These are phyloP conservation scores for Diplodia seriata DNA, from an alignment of 2,329 filamentous ascomycete genomes.

Conservation along the genomic window DNA sequence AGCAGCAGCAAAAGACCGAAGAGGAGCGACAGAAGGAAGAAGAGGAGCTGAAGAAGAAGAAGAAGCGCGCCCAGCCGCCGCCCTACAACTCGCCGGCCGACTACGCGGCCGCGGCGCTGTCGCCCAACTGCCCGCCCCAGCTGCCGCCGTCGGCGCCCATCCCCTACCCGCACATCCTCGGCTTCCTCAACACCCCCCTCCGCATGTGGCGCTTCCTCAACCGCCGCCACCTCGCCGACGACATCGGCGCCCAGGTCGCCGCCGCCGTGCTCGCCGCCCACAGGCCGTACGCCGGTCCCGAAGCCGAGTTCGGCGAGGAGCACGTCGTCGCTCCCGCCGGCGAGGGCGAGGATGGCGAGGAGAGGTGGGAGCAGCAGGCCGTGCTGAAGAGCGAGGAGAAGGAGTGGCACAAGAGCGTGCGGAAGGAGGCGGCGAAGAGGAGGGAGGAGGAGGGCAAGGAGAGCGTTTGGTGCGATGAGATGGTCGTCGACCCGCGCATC, in stretches of 20 bases:
- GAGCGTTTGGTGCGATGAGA: slow-evolving; percentile 74
- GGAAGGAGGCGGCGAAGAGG: slow-evolving; percentile 57
- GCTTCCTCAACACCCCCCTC: slow-evolving; percentile 87
- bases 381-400: slow-evolving; percentile 74
- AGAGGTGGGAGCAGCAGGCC: slow-evolving; percentile 66
- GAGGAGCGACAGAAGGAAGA: slow-evolving; percentile 45
- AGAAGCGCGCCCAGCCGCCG: slow-evolving; percentile 65
- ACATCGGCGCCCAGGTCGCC: slow-evolving; percentile 85
- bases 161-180: slow-evolving; percentile 86
- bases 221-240: slow-evolving; percentile 82
- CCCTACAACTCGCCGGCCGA: slow-evolving; percentile 75
- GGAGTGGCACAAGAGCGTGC: slow-evolving; percentile 84
- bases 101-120: slow-evolving; percentile 72
- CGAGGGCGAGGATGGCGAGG: slow-evolving; percentile 36
- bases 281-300: slow-evolving; percentile 52
- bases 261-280: slow-evolving; percentile 74
- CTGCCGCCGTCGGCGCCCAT: slow-evolving; percentile 77
- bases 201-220: slow-evolving; percentile 89
- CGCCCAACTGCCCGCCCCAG: slow-evolving; percentile 69
- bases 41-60: slow-evolving; percentile 48
- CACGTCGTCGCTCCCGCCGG: slow-evolving; percentile 39
- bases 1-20: slow-evolving; percentile 45
- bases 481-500: slow-evolving; percentile 79
- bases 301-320: slow-evolving; percentile 39
- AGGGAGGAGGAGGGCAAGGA: slow-evolving; percentile 56